Base-by-base conservation (phyloP, 1,139 yeast genomes). In the Hansenula sp. region DNA sequence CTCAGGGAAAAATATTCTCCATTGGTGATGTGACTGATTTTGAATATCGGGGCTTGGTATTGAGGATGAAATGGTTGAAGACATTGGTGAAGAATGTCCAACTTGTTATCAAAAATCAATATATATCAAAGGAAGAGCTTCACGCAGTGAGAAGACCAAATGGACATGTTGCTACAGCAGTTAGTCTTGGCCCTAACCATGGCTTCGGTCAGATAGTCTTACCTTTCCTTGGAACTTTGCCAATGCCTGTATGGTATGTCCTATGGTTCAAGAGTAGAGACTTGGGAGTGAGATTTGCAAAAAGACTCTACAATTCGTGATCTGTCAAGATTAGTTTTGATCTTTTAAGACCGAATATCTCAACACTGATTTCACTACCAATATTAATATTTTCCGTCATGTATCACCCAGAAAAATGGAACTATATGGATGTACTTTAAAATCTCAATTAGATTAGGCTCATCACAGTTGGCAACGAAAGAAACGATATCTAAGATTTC, bases 1-100 rank as follows among this genome's bases (percentile, higher is more conserved):
- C 42, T 11, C 38, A 34, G 6, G 43, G 49, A 0, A 51, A 52
- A 19, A 47, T 61, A 3, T 62, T 61, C 45, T 58, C 65, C 9
- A 48, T 60, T 36, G 67, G 66, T 11, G 67, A 61, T 43, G 57
- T 56, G 13, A 43, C 47, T 7, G 50, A 52, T 40, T 48, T 46
- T 42, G 42, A 45, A 1, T 48, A 42, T 33, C 59, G 57, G 33
- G 52, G 60, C 5, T 18, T 58, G 1, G 7, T 33, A 2, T 32
- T 21, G 5, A 41, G 44, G 27, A 41, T 38, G 0, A 19, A 41
- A 16, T 51, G 58, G 56, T 13, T 49, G 4, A 24, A 31, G 11
- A 49, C 40, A 3, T 15, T 51, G 4, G 45, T 38, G 4, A 27
- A 45, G 6, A 58, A 57, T 37, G 25, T 48, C 11, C 12, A 30